Evolutionary conservation across 805 yeast species (phyloP), one percentile per base, ranked within the genome.

Genomic region (Kazachstania psychrophila): DNA sequence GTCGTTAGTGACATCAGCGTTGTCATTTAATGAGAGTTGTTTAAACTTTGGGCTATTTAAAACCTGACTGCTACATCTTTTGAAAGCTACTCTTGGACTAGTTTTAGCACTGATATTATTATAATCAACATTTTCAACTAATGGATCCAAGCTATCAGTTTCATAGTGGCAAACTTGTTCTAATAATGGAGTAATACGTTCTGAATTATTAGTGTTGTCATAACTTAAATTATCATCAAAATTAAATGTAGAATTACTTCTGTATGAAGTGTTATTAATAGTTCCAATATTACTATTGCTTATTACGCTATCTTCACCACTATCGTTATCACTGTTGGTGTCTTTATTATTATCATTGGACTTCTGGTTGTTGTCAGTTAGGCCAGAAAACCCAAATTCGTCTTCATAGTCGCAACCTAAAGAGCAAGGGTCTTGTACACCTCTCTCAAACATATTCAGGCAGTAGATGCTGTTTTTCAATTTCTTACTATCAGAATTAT

Each of bases 341-440:
- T 13, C 13, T 18, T 33, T 16, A 22, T 28, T 15, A 12, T 23
- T 20, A 25, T 15, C 24, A 30, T 31, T 20, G 19, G n/a, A 9
- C 12, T 20, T 16, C 19, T 32, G 12, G 6, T 6, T 16, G 6
- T 7, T 13, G 3, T 27, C n/a, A 6, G 4, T 17, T 14, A 30
- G 9, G 6, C 23, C 12, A 7, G 22, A n/a, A n/a, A 34, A 23
- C 9, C 28, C 28, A 3, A 34, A 26, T 12, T 41, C 48, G 19
- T 45, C 49, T 15, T 43, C 51, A 11, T 28, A 37, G 44, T 48
- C 53, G 45, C 61, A 54, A 40, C 49, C 45, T 40, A 39, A 42
- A 34, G 49, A 34, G 41, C 56, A 36, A 31, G 54, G 51, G 41
- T 52, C 49, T 40, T 51, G 51, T 13, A 52, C 51, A 25, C 55